Evolutionary conservation across 176 grass and related monocot species (phyloP).

Genomic region (Avena eriantha): DNA sequence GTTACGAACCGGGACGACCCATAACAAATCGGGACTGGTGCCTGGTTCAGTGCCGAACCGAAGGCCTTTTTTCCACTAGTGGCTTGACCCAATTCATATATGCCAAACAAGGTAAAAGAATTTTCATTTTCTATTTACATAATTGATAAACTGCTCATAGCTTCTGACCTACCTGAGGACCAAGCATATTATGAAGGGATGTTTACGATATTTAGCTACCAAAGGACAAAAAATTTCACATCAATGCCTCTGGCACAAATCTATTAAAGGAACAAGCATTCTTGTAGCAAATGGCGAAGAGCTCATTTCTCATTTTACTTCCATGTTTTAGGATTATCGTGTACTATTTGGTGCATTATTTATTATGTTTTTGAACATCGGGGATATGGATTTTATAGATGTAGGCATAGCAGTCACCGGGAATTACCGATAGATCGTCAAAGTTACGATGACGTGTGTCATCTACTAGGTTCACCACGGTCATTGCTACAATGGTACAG

Average conservation of each 20-base stretch:
- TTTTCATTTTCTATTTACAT: no score
- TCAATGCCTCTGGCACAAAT: neutral
- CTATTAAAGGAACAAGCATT: neutral
- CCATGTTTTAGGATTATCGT: neutral
- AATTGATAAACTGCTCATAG: neutral
- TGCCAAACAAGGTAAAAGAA: no score
- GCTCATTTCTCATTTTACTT: neutral
- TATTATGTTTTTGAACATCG: neutral
- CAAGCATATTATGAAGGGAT: no score
- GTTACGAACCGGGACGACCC: no score
- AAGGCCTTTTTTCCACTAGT: no score
- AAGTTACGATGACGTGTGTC: neutral
- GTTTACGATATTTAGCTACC: no score
- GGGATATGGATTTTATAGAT: neutral
- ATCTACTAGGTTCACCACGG: no score
- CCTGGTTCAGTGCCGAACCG: no score
- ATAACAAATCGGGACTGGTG: no score
- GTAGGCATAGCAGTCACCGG: neutral
- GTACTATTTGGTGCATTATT: neutral
- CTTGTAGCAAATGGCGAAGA: neutral
- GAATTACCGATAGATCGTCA: neutral
- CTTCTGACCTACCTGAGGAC: neutral
- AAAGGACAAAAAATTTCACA: neutral
- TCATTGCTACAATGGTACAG: no score
- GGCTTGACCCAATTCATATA: no score